A percentile compares a stretch with the other conserved stretches of the same genome.
phyloP scores from a whole-genome alignment of 2,329 filamentous ascomycete species.

The Fusarium longipes region DNA sequence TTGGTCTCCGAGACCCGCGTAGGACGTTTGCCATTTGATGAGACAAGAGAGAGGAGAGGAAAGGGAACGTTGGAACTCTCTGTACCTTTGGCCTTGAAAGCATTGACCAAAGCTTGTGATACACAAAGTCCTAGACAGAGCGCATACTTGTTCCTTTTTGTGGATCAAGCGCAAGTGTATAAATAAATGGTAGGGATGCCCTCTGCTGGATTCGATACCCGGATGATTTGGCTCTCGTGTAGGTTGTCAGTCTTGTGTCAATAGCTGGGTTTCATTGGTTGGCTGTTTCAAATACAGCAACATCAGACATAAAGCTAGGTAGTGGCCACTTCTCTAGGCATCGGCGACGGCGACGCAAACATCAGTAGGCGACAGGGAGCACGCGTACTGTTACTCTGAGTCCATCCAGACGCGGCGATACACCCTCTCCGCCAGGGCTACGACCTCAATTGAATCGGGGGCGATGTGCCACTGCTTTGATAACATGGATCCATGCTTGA shows the following conservation, averaged over 20 bases:
- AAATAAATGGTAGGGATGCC: slow-evolving; percentile 16
- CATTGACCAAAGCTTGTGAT: slow-evolving; percentile 17
- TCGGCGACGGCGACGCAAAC: not conserved
- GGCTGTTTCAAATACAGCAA: slow-evolving; percentile 2
- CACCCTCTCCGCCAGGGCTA: slow-evolving; percentile 11
- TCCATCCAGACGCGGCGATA: slow-evolving; percentile 3
- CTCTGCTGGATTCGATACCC: not conserved
- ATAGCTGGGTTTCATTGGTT: slow-evolving; percentile 2
- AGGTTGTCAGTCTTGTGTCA: slow-evolving; percentile 9
- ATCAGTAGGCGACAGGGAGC: slow-evolving; percentile 14
- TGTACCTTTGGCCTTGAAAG: not conserved
- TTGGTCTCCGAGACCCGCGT: slow-evolving; percentile 16
- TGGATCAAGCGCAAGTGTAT: slow-evolving; percentile 22
- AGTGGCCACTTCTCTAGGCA: not conserved
- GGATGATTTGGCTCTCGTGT: slow-evolving; percentile 11
- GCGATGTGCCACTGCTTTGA: not conserved
- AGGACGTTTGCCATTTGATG: slow-evolving; percentile 19
- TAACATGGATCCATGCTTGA: not conserved
- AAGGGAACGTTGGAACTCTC: not conserved
- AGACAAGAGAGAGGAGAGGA: slow-evolving; percentile 1
- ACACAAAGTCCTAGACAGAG: slow-evolving; percentile 23
- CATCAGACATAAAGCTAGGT: not conserved
- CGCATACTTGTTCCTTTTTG: slow-evolving; percentile 13
- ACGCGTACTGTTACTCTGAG: slow-evolving; percentile 20
- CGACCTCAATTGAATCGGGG: slow-evolving; percentile 8